phyloP scores from a whole-genome alignment of 805 yeast genomes.

The Scheffersomyces coipomensis region DNA sequence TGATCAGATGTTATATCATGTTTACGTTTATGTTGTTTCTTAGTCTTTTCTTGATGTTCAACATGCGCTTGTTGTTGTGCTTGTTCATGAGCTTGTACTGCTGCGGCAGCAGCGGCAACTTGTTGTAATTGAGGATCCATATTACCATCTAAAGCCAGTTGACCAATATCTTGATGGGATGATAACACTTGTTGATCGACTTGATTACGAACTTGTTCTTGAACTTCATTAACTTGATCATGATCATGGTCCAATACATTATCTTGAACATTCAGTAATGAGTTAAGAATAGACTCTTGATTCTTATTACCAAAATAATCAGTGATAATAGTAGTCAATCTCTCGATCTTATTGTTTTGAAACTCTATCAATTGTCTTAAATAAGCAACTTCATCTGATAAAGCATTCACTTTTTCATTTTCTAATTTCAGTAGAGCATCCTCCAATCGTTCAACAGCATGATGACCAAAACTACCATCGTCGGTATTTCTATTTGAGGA shows the following conservation, averaged over 20 bases:
- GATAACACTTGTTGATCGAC: slow-evolving; percentile 16
- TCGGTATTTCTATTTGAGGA: background rate
- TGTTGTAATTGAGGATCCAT: slow-evolving; percentile 43
- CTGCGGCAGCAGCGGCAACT: slow-evolving; percentile 39
- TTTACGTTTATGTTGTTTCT: slow-evolving; percentile 3
- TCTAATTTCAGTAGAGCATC: slow-evolving; percentile 20
- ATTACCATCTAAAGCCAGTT: slow-evolving; percentile 23
- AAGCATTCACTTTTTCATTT: slow-evolving; percentile 19
- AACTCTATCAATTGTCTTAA: slow-evolving; percentile 35
- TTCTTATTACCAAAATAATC: slow-evolving; percentile 28
- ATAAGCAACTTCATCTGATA: slow-evolving; percentile 32
- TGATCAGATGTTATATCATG: background rate
- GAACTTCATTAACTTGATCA: slow-evolving; percentile 17
- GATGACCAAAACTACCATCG: background rate
- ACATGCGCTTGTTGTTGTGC: slow-evolving; percentile 5
- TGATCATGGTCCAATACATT: slow-evolving; percentile 11
- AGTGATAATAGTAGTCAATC: slow-evolving; percentile 30
- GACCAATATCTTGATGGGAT: slow-evolving; percentile 8
- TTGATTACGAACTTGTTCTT: slow-evolving; percentile 18
- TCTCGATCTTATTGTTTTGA: slow-evolving; percentile 38
- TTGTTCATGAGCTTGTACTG: slow-evolving; percentile 20
- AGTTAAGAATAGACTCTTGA: slow-evolving; percentile 22
- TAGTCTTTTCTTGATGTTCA: slow-evolving; percentile 7
- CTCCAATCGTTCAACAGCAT: slow-evolving; percentile 8
- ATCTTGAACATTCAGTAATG: slow-evolving; percentile 28